These are phyloP conservation scores for Penicillium subrubescens DNA, from an alignment of 495 filamentous ascomycete species.

Conservation along the genomic window DNA sequence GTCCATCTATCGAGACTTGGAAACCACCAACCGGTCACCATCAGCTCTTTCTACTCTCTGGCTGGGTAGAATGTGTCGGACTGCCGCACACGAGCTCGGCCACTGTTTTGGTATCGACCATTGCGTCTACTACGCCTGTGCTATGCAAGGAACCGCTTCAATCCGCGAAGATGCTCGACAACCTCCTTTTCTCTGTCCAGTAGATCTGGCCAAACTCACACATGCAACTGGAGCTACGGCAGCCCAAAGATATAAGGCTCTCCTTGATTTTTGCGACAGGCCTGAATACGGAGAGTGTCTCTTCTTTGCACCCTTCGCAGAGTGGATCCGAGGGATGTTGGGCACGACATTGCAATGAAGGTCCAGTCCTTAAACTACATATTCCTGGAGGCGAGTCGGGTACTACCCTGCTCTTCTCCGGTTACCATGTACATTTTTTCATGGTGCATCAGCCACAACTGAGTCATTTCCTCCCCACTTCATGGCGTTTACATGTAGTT, in stretches of 20 bases:
- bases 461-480: not conserved
- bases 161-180: constrained; percentile 65
- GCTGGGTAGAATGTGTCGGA: constrained; percentile 59
- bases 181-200: constrained; percentile 67
- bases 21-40: not conserved
- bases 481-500: not conserved
- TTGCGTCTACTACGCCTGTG: constrained; percentile 69
- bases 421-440: not conserved
- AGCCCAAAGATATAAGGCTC: constrained; percentile 42
- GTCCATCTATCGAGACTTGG: constrained; percentile 9
- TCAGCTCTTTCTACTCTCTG: constrained; percentile 39
- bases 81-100: constrained; percentile 63
- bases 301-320: constrained; percentile 27
- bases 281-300: not conserved
- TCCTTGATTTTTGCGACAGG: constrained; percentile 47
- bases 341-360: not conserved
- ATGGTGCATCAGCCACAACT: not conserved
- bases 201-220: constrained; percentile 60
- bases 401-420: not conserved
- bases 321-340: constrained; percentile 20
- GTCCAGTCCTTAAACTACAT: not conserved
- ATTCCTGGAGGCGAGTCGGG: not conserved
- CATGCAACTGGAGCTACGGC: constrained; percentile 33
- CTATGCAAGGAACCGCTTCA: constrained; percentile 65
- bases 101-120: constrained; percentile 69